Evolutionary conservation across 2,329 filamentous ascomycete species (phyloP).

Genomic region (Fusarium sp.): DNA sequence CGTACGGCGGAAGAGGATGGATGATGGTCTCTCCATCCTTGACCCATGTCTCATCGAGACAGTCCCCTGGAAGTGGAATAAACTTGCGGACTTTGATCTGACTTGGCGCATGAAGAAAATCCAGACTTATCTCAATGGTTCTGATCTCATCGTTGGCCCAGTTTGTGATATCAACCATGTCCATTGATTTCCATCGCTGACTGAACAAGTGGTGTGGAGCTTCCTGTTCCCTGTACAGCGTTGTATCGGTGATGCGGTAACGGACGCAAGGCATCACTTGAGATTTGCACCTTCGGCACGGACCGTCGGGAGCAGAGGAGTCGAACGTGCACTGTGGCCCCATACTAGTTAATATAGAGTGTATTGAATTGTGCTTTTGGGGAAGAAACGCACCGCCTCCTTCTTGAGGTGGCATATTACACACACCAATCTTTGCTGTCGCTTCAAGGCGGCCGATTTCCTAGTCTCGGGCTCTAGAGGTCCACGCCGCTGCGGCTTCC

Average conservation of each 20-base stretch:
- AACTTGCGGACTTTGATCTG: not conserved
- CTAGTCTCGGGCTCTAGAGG: not conserved
- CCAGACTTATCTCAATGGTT: conserved; percentile 1
- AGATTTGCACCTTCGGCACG: not conserved
- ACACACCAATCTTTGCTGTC: not conserved
- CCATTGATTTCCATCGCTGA: conserved; percentile 19
- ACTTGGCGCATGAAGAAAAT: not conserved
- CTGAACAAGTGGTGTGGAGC: conserved; percentile 5
- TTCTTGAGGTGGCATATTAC: not conserved
- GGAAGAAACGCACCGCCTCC: not conserved
- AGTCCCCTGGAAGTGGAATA: not conserved
- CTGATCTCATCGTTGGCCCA: conserved; percentile 11
- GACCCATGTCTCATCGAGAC: not conserved
- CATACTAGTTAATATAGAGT: not conserved
- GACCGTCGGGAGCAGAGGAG: not conserved
- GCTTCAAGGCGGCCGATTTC: not conserved
- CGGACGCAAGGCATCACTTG: not conserved
- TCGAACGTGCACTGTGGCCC: not conserved
- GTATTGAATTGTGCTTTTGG: not conserved
- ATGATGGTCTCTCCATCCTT: not conserved
- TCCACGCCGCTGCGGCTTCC: not conserved
- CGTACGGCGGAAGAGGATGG: not conserved
- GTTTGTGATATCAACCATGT: conserved; percentile 14
- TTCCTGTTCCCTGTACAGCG: not conserved
- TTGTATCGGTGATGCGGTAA: not conserved